Evolutionary conservation across 2,329 filamentous ascomycete genomes (phyloP).

Genomic region (Alternaria novae-zelandiae): DNA sequence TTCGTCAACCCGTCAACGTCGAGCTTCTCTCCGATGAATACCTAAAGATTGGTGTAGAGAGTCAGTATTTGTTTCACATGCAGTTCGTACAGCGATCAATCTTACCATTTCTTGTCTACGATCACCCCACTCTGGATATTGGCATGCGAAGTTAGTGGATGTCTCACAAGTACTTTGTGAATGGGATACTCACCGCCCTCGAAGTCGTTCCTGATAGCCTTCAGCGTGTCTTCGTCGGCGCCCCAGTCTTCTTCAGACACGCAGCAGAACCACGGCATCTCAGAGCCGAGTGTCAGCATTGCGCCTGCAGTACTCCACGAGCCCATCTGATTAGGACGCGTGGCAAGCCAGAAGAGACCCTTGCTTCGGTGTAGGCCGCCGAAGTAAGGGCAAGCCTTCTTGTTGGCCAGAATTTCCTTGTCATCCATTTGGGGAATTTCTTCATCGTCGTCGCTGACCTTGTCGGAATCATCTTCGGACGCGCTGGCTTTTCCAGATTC

Average conservation of each 20-base stretch:
- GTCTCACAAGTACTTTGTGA: neutral
- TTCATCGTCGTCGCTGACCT: slow-evolving; percentile 40
- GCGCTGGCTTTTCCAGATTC: slow-evolving; percentile 20
- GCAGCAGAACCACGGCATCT: slow-evolving; percentile 66
- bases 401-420: slow-evolving; percentile 60
- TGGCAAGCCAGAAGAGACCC: slow-evolving; percentile 66
- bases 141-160: neutral
- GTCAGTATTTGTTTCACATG: neutral
- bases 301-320: slow-evolving; percentile 70
- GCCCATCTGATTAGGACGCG: slow-evolving; percentile 61
- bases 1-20: slow-evolving; percentile 59
- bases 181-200: slow-evolving; percentile 32
- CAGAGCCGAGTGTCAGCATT: slow-evolving; percentile 66
- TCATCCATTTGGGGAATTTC: slow-evolving; percentile 41
- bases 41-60: neutral
- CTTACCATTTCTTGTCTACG: slow-evolving; percentile 69
- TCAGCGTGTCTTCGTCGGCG: slow-evolving; percentile 55
- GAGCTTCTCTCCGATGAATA: slow-evolving; percentile 74
- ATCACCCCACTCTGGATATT: slow-evolving; percentile 64
- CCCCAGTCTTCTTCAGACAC: slow-evolving; percentile 61
- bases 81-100: neutral
- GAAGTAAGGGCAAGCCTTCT: slow-evolving; percentile 61
- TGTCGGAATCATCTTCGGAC: slow-evolving; percentile 25
- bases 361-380: slow-evolving; percentile 67
- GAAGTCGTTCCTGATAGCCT: slow-evolving; percentile 59